phyloP scores from a whole-genome alignment of 139 green algal species.

The Chlorella sp. region DNA sequence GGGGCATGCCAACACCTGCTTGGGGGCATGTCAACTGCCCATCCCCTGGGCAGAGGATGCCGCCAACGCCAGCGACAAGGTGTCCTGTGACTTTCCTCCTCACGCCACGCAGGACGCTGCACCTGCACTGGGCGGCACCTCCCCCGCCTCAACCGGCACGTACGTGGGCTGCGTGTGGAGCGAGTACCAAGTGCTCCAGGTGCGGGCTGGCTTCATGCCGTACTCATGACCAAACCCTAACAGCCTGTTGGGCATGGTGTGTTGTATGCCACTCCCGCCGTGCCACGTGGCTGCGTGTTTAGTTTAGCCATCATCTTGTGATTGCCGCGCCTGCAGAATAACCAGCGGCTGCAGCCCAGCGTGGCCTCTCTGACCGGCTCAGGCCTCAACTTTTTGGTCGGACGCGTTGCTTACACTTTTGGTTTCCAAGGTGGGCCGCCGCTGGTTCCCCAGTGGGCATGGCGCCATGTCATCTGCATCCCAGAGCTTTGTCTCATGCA shows the following conservation, averaged over 20 bases:
- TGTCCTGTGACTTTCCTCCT: neutral
- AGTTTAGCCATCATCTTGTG: no score
- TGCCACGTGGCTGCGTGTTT: no score
- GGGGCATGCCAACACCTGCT: neutral
- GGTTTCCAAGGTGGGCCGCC: slow-evolving; percentile 60
- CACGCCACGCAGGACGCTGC: neutral
- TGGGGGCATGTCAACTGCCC: no score
- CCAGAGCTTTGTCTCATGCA: neutral
- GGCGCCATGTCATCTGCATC: no score
- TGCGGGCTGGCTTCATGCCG: no score
- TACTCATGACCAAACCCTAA: no score
- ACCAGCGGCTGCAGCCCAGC: slow-evolving; percentile 44
- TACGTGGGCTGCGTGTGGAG: slow-evolving; percentile 81
- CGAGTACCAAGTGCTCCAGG: slow-evolving; percentile 59
- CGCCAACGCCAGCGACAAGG: no score
- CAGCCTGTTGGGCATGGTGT: no score
- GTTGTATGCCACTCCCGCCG: no score
- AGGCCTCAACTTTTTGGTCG: slow-evolving; percentile 50
- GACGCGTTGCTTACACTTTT: slow-evolving; percentile 68
- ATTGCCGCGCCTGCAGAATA: no score
- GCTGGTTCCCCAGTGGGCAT: neutral
- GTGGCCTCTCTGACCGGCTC: slow-evolving; percentile 57
- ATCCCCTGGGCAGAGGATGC: neutral
- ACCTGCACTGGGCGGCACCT: neutral
- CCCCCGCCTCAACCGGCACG: slow-evolving; percentile 34